Conservation (phyloP, 441 rosid genomes). For the Caryocar brasiliense region DNA sequence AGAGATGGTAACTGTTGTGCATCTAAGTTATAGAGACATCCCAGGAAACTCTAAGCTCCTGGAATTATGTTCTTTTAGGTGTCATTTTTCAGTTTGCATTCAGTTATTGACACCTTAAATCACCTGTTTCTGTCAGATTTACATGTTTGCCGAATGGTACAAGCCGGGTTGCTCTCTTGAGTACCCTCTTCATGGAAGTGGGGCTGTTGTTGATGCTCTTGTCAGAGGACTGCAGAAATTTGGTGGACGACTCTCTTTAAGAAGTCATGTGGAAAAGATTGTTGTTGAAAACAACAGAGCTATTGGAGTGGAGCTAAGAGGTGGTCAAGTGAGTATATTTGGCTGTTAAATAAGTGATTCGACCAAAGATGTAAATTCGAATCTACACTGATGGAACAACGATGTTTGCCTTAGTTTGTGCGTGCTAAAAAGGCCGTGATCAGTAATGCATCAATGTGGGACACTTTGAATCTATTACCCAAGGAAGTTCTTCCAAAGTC, state of each 20-base stretch:
- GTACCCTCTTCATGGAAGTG: constrained; percentile 81
- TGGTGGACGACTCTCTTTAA: constrained; percentile 59
- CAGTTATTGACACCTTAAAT: background rate
- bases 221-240: constrained; percentile 79
- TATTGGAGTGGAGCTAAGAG: constrained; percentile 65
- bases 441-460: constrained; percentile 95
- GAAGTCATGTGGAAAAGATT: constrained; percentile 72
- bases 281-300: constrained; percentile 69
- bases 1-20: constrained; percentile 72
- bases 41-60: too few species aligned
- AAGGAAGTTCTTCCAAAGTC: constrained; percentile 55
- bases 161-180: constrained; percentile 81
- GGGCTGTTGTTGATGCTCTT: constrained; percentile 72
- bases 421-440: constrained; percentile 80
- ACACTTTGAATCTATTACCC: constrained; percentile 64
- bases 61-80: too few species aligned
- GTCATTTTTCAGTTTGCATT: background rate
- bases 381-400: background rate
- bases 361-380: background rate
- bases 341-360: background rate
- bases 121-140: constrained; percentile 37
- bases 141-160: constrained; percentile 95
- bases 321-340: constrained; percentile 61
- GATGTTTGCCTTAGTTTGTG: constrained; percentile 41
- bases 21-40: background rate